Evolutionary conservation across 768 basidiomycete genomes (phyloP), one percentile per base, ranked within the genome.

Genomic region (Hygrophoropsis aurantiaca): DNA sequence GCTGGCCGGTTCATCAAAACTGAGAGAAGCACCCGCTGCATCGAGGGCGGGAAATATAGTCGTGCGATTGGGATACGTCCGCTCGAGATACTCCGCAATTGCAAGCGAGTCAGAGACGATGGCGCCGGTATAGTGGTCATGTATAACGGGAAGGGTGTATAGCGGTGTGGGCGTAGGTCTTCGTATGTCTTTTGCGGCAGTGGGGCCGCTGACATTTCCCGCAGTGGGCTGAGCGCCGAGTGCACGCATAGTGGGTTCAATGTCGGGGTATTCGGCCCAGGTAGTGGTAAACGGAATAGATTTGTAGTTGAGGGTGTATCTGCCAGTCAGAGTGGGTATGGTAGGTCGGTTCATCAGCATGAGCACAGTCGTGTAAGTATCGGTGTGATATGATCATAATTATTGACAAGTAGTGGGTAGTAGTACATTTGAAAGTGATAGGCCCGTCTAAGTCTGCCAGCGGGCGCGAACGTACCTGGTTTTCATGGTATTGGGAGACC

Each of bases 221-320:
- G n/a, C n/a, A n/a, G n/a, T n/a, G n/a, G n/a, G n/a, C n/a, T n/a
- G n/a, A n/a, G 27, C 27, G 27, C 27, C 27, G 7, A 30, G 27
- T 39, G 55, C 43, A 36, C 62, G 58, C 21, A 62, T 41, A 18
- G 33, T 54, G 4, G 52, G n/a, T 42, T 61, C 70, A 42, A 84
- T 74, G 43, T 82, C 76, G 3, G 74, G 74, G 50, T 70, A 77
- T 47, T 81, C 79, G 44, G 81, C 57, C 73, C 75, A 78, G 37
- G 72, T 67, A 4, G 79, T 80, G 53, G 65, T 70, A 61, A 75
- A 75, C 1, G 71, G 57, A 19, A 74, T 38, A 20, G 59, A 58
- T 50, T 74, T 69, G 55, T 57, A 56, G 44, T 64, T 65, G 33
- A 71, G 57, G 3, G 61, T 56, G 41, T 56, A 52, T 26, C 66